A percentile compares a stretch with the other conserved stretches of the same genome.
These are phyloP conservation scores for Fraxinus latifolia DNA, from an alignment of 305 asterid genomes.

Conservation along the genomic window DNA sequence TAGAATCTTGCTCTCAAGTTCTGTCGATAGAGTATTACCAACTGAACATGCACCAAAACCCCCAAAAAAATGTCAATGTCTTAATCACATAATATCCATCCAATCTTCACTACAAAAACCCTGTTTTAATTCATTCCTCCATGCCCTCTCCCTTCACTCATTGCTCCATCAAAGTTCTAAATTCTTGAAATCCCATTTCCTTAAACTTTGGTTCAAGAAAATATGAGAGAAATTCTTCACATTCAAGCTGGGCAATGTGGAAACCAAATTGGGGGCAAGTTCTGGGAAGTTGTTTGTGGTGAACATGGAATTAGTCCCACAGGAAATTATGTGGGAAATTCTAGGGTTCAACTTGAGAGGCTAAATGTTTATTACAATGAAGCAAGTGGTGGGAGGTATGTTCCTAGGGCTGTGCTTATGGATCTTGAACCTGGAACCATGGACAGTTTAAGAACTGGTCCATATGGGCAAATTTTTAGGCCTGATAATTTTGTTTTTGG, in stretches of 20 bases:
- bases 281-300: constrained; percentile 70
- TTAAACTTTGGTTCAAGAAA: not conserved
- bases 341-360: constrained; percentile 49
- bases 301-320: constrained; percentile 61
- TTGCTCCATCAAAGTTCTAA: not conserved
- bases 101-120: constrained; percentile 35
- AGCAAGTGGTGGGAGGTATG: constrained; percentile 66
- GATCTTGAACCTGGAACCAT: constrained; percentile 72
- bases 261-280: constrained; percentile 69
- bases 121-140: constrained; percentile 19
- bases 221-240: constrained; percentile 66
- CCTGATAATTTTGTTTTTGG: constrained; percentile 66
- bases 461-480: constrained; percentile 49
- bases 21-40: not conserved
- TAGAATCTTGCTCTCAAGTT: not conserved
- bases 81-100: not conserved
- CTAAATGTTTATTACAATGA: constrained; percentile 63
- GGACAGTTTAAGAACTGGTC: constrained; percentile 59
- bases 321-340: constrained; percentile 45
- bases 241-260: constrained; percentile 79
- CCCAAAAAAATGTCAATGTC: constrained; percentile 38
- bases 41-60: not conserved
- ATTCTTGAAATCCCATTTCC: not conserved
- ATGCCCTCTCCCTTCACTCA: not conserved
- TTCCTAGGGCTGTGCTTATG: constrained; percentile 58